Evolutionary conservation across 1,284 basidiomycete genomes (phyloP).

Genomic region (Papiliotrema flavescens): DNA sequence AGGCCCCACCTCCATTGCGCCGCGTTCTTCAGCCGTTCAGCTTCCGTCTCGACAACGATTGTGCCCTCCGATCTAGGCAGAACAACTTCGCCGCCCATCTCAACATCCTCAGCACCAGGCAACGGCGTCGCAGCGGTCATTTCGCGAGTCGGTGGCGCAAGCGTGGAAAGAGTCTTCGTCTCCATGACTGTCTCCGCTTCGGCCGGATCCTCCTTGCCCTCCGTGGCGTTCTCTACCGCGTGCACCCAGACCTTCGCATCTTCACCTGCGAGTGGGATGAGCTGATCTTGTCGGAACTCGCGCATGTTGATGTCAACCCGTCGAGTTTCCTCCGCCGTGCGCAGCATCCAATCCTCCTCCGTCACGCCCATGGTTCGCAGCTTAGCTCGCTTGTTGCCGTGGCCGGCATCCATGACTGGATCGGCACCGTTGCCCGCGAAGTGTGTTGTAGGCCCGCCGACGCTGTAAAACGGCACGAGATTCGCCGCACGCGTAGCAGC

Average conservation of each 20-base stretch:
- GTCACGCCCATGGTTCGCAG: slow-evolving; percentile 62
- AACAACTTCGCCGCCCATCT: slow-evolving; percentile 4
- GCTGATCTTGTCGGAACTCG: slow-evolving; percentile 59
- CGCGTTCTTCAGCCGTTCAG: slow-evolving; percentile 6
- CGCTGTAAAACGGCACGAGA: slow-evolving; percentile 61
- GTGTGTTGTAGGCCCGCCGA: slow-evolving; percentile 79
- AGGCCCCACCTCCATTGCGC: slow-evolving; percentile 17
- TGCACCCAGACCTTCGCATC: slow-evolving; percentile 40
- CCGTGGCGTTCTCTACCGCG: slow-evolving; percentile 13
- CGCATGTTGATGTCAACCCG: slow-evolving; percentile 64
- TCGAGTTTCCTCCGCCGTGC: slow-evolving; percentile 63
- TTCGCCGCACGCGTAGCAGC: slow-evolving; percentile 5
- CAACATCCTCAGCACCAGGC: slow-evolving; percentile 4
- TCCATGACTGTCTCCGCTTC: slow-evolving; percentile 1
- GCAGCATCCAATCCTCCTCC: slow-evolving; percentile 84
- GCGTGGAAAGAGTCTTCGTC: background rate
- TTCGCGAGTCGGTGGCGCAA: background rate
- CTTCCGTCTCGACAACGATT: slow-evolving; percentile 27
- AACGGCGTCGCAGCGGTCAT: background rate
- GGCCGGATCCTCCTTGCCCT: slow-evolving; percentile 1
- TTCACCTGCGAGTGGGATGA: slow-evolving; percentile 51
- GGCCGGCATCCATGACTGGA: slow-evolving; percentile 75
- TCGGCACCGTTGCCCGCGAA: slow-evolving; percentile 77
- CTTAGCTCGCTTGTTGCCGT: slow-evolving; percentile 57
- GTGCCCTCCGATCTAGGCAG: slow-evolving; percentile 11